These are phyloP conservation scores for Annulohypoxylon moriforme DNA, from an alignment of 495 filamentous ascomycete species.

Conservation along the genomic window DNA sequence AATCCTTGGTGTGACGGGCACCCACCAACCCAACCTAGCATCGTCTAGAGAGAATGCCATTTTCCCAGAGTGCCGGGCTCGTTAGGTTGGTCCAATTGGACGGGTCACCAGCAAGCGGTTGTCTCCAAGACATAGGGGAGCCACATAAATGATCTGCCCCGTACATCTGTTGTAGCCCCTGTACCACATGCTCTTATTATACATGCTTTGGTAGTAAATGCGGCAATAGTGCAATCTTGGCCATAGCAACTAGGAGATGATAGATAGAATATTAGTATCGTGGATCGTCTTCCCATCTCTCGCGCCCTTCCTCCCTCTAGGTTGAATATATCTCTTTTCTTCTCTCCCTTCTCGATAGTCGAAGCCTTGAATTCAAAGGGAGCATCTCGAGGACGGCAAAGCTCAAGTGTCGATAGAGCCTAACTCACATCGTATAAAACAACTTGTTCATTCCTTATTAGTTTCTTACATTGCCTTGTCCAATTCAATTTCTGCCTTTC, in stretches of 20 bases:
- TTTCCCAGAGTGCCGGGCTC: conserved; percentile 39
- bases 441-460: conserved; percentile 22
- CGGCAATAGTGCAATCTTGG: conserved; percentile 44
- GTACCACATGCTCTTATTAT: conserved; percentile 43
- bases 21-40: conserved; percentile 13
- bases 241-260: conserved; percentile 42
- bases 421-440: conserved; percentile 38
- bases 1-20: conserved; percentile 6
- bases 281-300: conserved; percentile 24
- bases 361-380: conserved; percentile 22
- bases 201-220: conserved; percentile 41
- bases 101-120: conserved; percentile 29
- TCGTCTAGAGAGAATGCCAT: conserved; percentile 26
- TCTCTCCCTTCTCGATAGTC: conserved; percentile 29
- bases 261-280: conserved; percentile 42
- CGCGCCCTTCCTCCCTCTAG: conserved; percentile 23
- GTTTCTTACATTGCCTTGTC: background rate
- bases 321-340: conserved; percentile 39
- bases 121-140: conserved; percentile 43
- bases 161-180: conserved; percentile 43
- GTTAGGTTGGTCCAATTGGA: conserved; percentile 36
- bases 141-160: conserved; percentile 49
- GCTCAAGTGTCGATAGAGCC: conserved; percentile 36
- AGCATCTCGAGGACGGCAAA: conserved; percentile 36
- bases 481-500: conserved; percentile 29